Evolutionary conservation across 345 rosid species (phyloP), one percentile per base, ranked within the genome.

Genomic region (Eucalyptus sp.): DNA sequence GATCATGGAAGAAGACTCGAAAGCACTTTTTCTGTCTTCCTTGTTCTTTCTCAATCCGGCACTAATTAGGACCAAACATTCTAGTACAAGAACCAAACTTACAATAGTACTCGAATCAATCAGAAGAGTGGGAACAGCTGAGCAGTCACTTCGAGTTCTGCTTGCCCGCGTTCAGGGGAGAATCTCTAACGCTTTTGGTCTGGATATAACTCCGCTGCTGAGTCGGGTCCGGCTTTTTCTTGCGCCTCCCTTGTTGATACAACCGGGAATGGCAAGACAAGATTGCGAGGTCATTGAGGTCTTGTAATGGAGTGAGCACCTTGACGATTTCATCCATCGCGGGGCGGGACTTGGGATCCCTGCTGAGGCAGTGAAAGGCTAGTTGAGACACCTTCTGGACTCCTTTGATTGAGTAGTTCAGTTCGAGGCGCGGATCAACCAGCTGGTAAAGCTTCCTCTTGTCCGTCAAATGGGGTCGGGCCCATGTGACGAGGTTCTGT

Each of bases 401-500:
- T 43, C 94, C 96, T 92, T 95, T 96, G 52, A 97, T 91, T 20
- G 99, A 96, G 91, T 96, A 98, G 89, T 98, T 95, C 50, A 94
- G 97, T 90, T 98, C 97, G 86, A 98, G 94, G 86, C 97, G 98
- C 62, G 96, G 98, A 92, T 97, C 99, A 18, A 95, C 96, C 56
- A 97, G 90, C 50, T 95, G 92, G 92, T 94, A 95, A 79, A 96
- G 89, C 92, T 96, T 95, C 92, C 99, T 90, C 92, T 94, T 97
- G 93, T 98, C 98, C 29, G 95, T 92, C 64, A 98, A 92, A 92
- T 96, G 94, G 16, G 98, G 97, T 68, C 96, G 94, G 37, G 99
- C 99, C 99, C 99, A 96, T 48, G 95, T 90, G 80, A 97, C 99
- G 8, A 97, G 97, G 91, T 96, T 97, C 84, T 96, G 94, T 89